Evolutionary conservation across 306 rosid species (phyloP).

Genomic region (Malus asiatica): DNA sequence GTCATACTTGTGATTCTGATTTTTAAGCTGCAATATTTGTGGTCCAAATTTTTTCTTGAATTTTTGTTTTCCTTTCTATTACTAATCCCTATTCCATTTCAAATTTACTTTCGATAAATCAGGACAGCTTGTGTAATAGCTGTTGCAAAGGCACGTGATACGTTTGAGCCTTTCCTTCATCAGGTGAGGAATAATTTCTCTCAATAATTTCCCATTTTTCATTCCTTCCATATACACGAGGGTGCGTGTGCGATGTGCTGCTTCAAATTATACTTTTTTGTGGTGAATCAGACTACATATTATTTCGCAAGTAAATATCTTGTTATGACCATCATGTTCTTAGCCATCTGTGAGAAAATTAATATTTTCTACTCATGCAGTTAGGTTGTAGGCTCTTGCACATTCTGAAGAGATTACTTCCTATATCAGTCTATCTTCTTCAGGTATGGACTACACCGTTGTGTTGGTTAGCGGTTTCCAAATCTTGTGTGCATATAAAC

Average conservation of each 20-base stretch:
- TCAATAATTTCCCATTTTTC: slow-evolving; percentile 6
- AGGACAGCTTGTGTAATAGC: slow-evolving; percentile 99
- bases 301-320: neutral
- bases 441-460: slow-evolving; percentile 48
- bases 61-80: neutral
- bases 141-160: slow-evolving; percentile 91
- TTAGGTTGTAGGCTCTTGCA: slow-evolving; percentile 84
- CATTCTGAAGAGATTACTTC: slow-evolving; percentile 92
- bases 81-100: neutral
- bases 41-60: neutral
- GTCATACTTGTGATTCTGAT: neutral
- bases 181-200: slow-evolving; percentile 50
- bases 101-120: slow-evolving; percentile 17
- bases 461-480: slow-evolving; percentile 6
- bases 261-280: no score
- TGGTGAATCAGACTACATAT: neutral
- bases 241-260: no score
- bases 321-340: neutral
- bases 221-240: neutral
- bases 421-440: slow-evolving; percentile 85
- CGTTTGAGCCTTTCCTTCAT: slow-evolving; percentile 92
- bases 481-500: slow-evolving; percentile 5
- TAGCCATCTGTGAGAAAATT: slow-evolving; percentile 5
- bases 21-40: neutral
- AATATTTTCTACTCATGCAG: slow-evolving; percentile 42